These are phyloP conservation scores for Cytospora paraplurivora DNA, from an alignment of 2,329 filamentous ascomycete genomes.

Conservation along the genomic window DNA sequence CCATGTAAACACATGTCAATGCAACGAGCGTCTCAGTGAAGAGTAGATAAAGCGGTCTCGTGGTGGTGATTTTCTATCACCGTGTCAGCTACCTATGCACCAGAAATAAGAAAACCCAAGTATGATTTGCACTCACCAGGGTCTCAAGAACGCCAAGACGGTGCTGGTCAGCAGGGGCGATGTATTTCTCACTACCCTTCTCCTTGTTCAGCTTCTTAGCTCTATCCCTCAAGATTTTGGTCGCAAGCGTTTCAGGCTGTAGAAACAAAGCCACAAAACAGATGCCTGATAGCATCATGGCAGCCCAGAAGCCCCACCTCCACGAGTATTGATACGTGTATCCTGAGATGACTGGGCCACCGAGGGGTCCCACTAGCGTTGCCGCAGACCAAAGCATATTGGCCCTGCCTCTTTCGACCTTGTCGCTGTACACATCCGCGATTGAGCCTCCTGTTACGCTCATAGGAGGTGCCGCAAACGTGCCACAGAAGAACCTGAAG, in stretches of 20 bases:
- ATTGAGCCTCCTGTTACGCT: conserved; percentile 35
- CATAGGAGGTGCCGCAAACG: conserved; percentile 34
- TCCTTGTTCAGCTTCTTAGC: conserved; percentile 33
- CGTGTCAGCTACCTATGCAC: neutral
- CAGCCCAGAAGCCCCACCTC: conserved; percentile 35
- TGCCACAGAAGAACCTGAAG: conserved; percentile 32
- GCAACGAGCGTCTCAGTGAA: conserved; percentile 37
- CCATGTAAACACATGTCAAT: conserved; percentile 37
- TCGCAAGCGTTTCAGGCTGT: conserved; percentile 34
- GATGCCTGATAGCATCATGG: conserved; percentile 30
- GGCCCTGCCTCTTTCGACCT: conserved; percentile 31
- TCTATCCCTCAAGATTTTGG: conserved; percentile 32
- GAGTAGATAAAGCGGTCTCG: conserved; percentile 37
- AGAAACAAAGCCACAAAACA: conserved; percentile 27
- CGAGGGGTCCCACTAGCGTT: conserved; percentile 34
- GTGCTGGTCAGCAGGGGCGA: conserved; percentile 31
- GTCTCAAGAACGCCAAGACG: conserved; percentile 27
- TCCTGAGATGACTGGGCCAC: conserved; percentile 33
- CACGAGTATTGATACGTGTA: conserved; percentile 32
- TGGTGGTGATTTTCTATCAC: conserved; percentile 34
- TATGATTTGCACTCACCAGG: conserved; percentile 27
- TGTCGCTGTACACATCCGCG: conserved; percentile 33
- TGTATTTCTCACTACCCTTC: conserved; percentile 26
- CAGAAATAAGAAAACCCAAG: neutral
- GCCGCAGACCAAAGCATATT: conserved; percentile 34